Evolutionary conservation across 2,329 filamentous ascomycete species (phyloP).

Genomic region (Rhinocladiella similis): DNA sequence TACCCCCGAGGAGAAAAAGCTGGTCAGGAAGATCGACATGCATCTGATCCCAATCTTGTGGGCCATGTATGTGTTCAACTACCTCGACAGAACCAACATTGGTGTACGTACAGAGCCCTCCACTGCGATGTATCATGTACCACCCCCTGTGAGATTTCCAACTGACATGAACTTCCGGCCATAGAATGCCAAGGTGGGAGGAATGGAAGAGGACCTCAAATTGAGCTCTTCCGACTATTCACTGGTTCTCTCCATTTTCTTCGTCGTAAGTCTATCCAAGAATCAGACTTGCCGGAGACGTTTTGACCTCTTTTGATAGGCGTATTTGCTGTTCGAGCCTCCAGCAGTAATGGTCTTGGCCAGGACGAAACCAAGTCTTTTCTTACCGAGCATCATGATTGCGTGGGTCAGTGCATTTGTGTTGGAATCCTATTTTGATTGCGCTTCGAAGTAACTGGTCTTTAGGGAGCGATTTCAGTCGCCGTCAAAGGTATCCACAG

Average conservation of each 20-base stretch:
- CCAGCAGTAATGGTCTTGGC: slow-evolving; percentile 50
- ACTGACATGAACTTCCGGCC: slow-evolving; percentile 34
- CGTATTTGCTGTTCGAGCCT: slow-evolving; percentile 35
- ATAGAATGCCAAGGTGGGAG: slow-evolving; percentile 45
- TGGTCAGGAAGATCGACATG: slow-evolving; percentile 50
- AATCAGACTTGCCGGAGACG: not conserved
- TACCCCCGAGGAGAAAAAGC: slow-evolving; percentile 44
- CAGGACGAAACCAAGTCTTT: slow-evolving; percentile 22
- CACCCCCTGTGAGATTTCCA: not conserved
- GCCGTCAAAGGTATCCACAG: slow-evolving; percentile 51
- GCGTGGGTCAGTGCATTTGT: slow-evolving; percentile 21
- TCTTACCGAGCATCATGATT: slow-evolving; percentile 20
- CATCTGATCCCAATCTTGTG: slow-evolving; percentile 49
- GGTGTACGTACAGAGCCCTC: slow-evolving; percentile 4
- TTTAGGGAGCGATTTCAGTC: slow-evolving; percentile 47
- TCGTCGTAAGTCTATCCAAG: slow-evolving; percentile 35
- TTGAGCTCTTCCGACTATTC: slow-evolving; percentile 47
- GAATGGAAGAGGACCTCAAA: slow-evolving; percentile 42
- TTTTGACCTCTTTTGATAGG: slow-evolving; percentile 1
- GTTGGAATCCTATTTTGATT: not conserved
- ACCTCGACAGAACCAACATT: slow-evolving; percentile 48
- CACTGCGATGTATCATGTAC: not conserved
- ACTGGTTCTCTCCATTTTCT: slow-evolving; percentile 56
- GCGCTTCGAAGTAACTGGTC: slow-evolving; percentile 13
- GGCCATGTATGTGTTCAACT: slow-evolving; percentile 39